These are phyloP conservation scores for Trichoderma reesei DNA, from an alignment of 495 filamentous ascomycete species.

Conservation along the genomic window DNA sequence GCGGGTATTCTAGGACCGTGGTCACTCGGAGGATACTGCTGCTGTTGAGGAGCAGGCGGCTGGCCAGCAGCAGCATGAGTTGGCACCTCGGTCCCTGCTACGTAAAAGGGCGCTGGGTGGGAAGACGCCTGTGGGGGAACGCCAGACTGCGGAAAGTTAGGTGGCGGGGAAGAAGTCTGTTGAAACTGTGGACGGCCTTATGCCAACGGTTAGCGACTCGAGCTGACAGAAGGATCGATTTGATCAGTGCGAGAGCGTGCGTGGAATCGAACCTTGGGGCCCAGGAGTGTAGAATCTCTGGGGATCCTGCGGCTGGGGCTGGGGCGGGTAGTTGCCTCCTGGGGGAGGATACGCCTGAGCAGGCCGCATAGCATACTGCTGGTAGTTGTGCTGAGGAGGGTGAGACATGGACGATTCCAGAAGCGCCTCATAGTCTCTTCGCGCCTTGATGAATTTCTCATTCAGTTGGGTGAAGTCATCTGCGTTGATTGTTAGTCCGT, in stretches of 20 bases:
- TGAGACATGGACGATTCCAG: slow-evolving; percentile 94
- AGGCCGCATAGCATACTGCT: slow-evolving; percentile 58
- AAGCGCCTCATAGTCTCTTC: slow-evolving; percentile 91
- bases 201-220: slow-evolving; percentile 3
- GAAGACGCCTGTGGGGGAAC: slow-evolving; percentile 11
- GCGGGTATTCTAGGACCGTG: slow-evolving; percentile 33
- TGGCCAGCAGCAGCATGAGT: slow-evolving; percentile 18
- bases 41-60: slow-evolving; percentile 21
- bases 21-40: slow-evolving; percentile 31
- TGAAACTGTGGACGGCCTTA: slow-evolving; percentile 25
- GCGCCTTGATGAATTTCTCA: slow-evolving; percentile 98
- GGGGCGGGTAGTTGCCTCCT: slow-evolving; percentile 33
- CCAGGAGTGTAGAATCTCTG: slow-evolving; percentile 63
- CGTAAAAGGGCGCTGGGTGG: slow-evolving; percentile 19
- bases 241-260: background rate
- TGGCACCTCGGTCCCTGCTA: slow-evolving; percentile 37
- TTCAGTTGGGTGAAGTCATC: slow-evolving; percentile 98
- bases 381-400: slow-evolving; percentile 54
- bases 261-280: slow-evolving; percentile 23
- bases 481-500: slow-evolving; percentile 26
- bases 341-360: slow-evolving; percentile 49
- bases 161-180: slow-evolving; percentile 36
- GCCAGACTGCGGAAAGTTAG: slow-evolving; percentile 36
- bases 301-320: slow-evolving; percentile 49
- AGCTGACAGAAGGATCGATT: background rate